Evolutionary conservation across 2,329 filamentous ascomycete species (phyloP).

Genomic region (Blumeria graminis): DNA sequence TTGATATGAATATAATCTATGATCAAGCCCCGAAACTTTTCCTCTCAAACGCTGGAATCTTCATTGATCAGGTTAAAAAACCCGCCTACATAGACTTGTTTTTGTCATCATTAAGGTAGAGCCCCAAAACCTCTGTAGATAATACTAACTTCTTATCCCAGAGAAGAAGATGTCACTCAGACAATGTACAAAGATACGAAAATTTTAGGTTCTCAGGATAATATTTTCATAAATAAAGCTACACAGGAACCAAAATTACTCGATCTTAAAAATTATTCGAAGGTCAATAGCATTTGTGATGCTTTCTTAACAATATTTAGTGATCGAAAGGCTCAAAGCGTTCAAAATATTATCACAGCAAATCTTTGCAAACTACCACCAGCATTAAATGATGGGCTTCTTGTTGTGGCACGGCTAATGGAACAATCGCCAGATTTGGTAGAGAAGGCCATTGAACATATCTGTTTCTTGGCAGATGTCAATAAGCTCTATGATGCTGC

Average conservation of each 20-base stretch:
- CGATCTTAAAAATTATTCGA: slow-evolving; percentile 19
- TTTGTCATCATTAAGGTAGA: slow-evolving; percentile 57
- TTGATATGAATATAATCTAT: slow-evolving; percentile 94
- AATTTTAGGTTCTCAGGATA: slow-evolving; percentile 16
- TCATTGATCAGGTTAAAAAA: slow-evolving; percentile 66
- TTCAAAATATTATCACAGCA: slow-evolving; percentile 85
- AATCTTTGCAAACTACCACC: slow-evolving; percentile 86
- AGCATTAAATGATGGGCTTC: slow-evolving; percentile 64
- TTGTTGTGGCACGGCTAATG: slow-evolving; percentile 52
- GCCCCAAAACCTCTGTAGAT: background rate
- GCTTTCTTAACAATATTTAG: slow-evolving; percentile 49
- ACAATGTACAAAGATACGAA: slow-evolving; percentile 85
- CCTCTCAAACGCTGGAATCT: slow-evolving; percentile 46
- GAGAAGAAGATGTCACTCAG: slow-evolving; percentile 77
- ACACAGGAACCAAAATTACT: too few species aligned
- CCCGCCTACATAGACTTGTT: slow-evolving; percentile 74
- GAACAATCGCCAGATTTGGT: slow-evolving; percentile 43
- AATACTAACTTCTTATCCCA: slow-evolving; percentile 12
- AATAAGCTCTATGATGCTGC: slow-evolving; percentile 81
- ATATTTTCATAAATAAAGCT: slow-evolving; percentile 9
- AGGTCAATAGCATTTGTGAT: slow-evolving; percentile 77
- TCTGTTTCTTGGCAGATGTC: slow-evolving; percentile 88
- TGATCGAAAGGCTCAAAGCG: slow-evolving; percentile 32
- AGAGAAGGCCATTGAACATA: slow-evolving; percentile 81
- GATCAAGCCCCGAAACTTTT: slow-evolving; percentile 82